Percentiles rank a stretch among this genome's conserved stretches.
Evolutionary conservation across 139 green algal genomes (phyloP).

Genomic region (Monoraphidium neglectum): DNA sequence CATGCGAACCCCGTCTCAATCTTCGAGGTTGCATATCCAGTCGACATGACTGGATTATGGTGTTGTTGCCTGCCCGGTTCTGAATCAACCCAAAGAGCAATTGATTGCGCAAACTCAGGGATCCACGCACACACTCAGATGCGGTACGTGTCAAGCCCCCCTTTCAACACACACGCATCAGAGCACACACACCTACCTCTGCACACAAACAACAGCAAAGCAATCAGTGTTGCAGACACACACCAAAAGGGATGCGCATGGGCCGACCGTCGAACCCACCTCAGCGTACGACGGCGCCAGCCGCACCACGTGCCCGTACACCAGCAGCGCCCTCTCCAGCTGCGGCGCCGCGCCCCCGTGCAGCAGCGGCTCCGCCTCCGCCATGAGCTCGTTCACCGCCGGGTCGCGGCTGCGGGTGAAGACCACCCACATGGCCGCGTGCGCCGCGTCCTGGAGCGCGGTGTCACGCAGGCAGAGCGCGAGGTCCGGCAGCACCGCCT

Average conservation of each 20-base stretch:
- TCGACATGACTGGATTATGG: too few relatives aligned
- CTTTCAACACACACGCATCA: too few relatives aligned
- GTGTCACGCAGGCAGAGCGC: constrained; percentile 30
- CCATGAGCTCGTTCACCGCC: constrained; percentile 41
- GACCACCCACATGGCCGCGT: constrained; percentile 55
- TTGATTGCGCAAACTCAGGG: too few relatives aligned
- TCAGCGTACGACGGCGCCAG: constrained; percentile 43
- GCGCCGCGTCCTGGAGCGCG: constrained; percentile 32
- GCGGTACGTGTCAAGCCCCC: too few relatives aligned
- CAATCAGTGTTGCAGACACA: neutral
- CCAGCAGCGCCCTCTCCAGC: constrained; percentile 30
- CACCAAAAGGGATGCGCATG: too few relatives aligned
- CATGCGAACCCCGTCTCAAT: too few relatives aligned
- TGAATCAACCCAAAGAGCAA: too few relatives aligned
- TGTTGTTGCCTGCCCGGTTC: too few relatives aligned
- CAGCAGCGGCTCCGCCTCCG: constrained; percentile 44
- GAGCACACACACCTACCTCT: too few relatives aligned
- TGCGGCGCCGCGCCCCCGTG: neutral
- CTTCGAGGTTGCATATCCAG: too few relatives aligned
- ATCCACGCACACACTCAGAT: too few relatives aligned
- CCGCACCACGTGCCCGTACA: constrained; percentile 43
- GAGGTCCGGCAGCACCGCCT: constrained; percentile 39
- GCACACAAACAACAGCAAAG: too few relatives aligned
- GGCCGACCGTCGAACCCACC: constrained; percentile 17
- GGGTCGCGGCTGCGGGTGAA: neutral